A percentile compares a stretch with the other conserved stretches of the same genome.
Conservation (phyloP, 768 basidiomycete species). For the Podaxis sp. region DNA sequence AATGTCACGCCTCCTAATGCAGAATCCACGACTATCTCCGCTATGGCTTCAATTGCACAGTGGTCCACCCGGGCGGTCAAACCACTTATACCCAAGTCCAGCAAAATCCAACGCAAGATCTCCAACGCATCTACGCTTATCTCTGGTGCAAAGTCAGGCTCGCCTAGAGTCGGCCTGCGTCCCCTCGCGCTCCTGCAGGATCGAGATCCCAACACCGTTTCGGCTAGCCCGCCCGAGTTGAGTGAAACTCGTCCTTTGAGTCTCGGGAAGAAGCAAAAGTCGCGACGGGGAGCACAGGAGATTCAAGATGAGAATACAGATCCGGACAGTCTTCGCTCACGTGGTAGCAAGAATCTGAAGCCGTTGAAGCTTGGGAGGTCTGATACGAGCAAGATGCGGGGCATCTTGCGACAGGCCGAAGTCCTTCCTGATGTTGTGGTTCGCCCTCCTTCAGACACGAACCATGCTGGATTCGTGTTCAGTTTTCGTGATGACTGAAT, state of each 20-base stretch:
- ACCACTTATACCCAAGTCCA: slow-evolving; percentile 53
- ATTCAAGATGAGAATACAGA: slow-evolving; percentile 41
- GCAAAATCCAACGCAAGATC: slow-evolving; percentile 46
- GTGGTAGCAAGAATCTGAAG: slow-evolving; percentile 51
- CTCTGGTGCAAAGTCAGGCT: slow-evolving; percentile 33
- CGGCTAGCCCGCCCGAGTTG: slow-evolving; percentile 21
- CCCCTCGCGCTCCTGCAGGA: slow-evolving; percentile 64
- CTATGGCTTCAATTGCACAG: slow-evolving; percentile 40
- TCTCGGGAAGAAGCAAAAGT: slow-evolving; percentile 55
- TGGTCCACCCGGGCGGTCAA: slow-evolving; percentile 52
- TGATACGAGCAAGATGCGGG: slow-evolving; percentile 64
- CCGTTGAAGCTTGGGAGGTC: slow-evolving; percentile 59
- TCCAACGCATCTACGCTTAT: slow-evolving; percentile 26
- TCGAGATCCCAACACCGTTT: slow-evolving; percentile 36
- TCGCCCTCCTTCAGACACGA: slow-evolving; percentile 55
- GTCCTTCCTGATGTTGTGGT: slow-evolving; percentile 61
- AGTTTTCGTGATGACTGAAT: slow-evolving; percentile 40
- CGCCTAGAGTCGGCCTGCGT: slow-evolving; percentile 52
- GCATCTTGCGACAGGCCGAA: slow-evolving; percentile 53
- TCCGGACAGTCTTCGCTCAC: slow-evolving; percentile 26
- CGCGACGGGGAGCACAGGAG: slow-evolving; percentile 27
- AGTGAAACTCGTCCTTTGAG: slow-evolving; percentile 50
- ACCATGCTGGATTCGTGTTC: slow-evolving; percentile 44
- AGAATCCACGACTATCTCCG: slow-evolving; percentile 28
- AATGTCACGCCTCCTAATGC: slow-evolving; percentile 21